A percentile compares a stretch with the other conserved stretches of the same genome.
These are phyloP conservation scores for Mycena pura DNA, from an alignment of 768 basidiomycete genomes.

Conservation along the genomic window DNA sequence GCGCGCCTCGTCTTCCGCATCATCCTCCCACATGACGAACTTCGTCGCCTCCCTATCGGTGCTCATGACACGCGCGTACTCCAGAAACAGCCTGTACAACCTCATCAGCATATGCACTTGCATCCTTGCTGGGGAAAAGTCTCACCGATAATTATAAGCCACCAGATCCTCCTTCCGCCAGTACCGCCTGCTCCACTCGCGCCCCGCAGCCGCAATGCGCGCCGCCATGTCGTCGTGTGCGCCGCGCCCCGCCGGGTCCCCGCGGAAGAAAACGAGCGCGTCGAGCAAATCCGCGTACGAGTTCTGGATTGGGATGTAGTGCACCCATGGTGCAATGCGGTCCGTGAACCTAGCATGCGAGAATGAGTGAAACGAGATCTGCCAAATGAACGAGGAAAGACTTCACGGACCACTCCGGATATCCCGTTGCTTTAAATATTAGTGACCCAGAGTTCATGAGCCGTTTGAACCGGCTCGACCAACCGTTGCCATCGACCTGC, in stretches of 20 bases:
- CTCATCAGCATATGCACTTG: not conserved
- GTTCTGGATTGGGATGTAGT: constrained; percentile 72
- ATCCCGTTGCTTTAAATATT: constrained; percentile 68
- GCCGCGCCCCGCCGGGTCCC: constrained; percentile 55
- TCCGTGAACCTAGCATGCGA: constrained; percentile 52
- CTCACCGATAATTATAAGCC: constrained; percentile 65
- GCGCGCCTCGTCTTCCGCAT: constrained; percentile 1
- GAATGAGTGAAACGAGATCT: not conserved
- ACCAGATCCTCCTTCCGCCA: constrained; percentile 69
- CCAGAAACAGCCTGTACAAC: constrained; percentile 53
- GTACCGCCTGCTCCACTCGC: constrained; percentile 60
- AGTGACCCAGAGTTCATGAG: constrained; percentile 64
- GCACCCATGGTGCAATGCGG: constrained; percentile 68
- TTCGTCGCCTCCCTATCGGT: constrained; percentile 51
- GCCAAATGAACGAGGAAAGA: not conserved
- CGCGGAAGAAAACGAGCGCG: constrained; percentile 73
- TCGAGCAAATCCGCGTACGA: constrained; percentile 75
- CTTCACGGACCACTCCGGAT: constrained; percentile 43
- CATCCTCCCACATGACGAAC: constrained; percentile 28
- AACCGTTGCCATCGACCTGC: constrained; percentile 64
- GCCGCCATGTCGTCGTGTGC: constrained; percentile 65
- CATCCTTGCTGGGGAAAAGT: not conserved
- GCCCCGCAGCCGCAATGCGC: constrained; percentile 62
- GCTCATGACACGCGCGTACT: constrained; percentile 61
- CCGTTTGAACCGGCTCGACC: constrained; percentile 70